phyloP scores from a whole-genome alignment of 768 basidiomycete genomes.

The Inosperma sp. region DNA sequence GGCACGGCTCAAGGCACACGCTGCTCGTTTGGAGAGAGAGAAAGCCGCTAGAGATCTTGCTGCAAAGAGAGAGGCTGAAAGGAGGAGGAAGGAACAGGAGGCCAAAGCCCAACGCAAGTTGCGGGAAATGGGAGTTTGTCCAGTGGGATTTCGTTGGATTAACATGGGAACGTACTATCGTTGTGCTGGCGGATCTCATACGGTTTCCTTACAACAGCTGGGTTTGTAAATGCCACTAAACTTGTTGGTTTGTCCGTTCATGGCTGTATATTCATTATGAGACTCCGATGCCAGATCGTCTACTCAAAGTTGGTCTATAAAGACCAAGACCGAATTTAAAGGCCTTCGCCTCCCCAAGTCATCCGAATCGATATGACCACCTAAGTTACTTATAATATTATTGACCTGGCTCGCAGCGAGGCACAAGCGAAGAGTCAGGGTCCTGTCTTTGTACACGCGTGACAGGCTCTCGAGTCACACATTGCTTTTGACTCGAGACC shows the following conservation, averaged over 20 bases:
- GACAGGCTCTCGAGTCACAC: too few relatives aligned
- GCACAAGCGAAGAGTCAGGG: not conserved
- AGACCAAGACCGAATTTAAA: too few relatives aligned
- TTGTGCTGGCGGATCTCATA: slow-evolving; percentile 26
- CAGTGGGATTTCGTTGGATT: slow-evolving; percentile 23
- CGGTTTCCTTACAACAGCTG: slow-evolving; percentile 17
- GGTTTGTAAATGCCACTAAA: slow-evolving; percentile 14
- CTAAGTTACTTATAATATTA: too few relatives aligned
- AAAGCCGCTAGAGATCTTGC: slow-evolving; percentile 11
- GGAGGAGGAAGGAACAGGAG: slow-evolving; percentile 32
- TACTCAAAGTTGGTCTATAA: too few relatives aligned
- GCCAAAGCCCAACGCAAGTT: slow-evolving; percentile 39
- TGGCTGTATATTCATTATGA: too few relatives aligned
- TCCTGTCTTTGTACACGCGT: not conserved
- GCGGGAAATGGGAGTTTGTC: slow-evolving; percentile 44
- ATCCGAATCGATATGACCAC: too few relatives aligned
- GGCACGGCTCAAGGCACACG: slow-evolving; percentile 21
- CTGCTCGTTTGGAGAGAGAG: slow-evolving; percentile 16
- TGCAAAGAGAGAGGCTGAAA: slow-evolving; percentile 21
- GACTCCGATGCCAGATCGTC: too few relatives aligned
- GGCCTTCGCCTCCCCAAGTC: too few relatives aligned
- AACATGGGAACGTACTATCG: slow-evolving; percentile 18
- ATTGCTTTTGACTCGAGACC: too few relatives aligned
- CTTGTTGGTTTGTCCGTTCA: too few relatives aligned
- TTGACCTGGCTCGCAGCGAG: not conserved